Base-by-base conservation (phyloP, 2,329 filamentous ascomycete genomes). In the Cyphellophora attinorum region DNA sequence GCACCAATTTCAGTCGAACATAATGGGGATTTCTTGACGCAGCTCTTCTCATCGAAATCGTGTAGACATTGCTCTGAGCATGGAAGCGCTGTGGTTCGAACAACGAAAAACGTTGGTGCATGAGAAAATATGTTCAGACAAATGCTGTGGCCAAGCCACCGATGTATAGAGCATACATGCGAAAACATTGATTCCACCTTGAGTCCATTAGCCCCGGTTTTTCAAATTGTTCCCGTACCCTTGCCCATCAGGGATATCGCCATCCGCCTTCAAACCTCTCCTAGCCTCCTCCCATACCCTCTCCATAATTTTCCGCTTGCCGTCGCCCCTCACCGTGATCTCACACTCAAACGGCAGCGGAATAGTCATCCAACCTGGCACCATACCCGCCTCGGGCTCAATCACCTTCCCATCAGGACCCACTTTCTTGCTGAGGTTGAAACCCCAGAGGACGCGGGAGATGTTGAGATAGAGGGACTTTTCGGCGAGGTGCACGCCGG, bases 401-500 rank as follows among this genome's bases (percentile, higher is more conserved):
- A 44, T 31, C 12, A 8, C 29, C 8, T 25, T n/a, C 8, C 21
- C 21, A 8, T 25, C 8, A 8, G 21, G 8, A 25, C n/a, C n/a
- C 21, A 8, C n/a, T n/a, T 25, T 25, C 21, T 25, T 25, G 21
- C 8, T 8, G 8, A 25, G 21, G n/a, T 51, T 41, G 33, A 56
- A 58, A 1, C 49, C 51, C 56, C 56, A 58, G 2, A 60, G 23
- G 3, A 54, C 33, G 11, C 51, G 47, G 2, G 48, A 51, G n/a
- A 56, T 38, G 3, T 44, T 47, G 4, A 54, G 25, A 32, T 42
- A 55, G 2, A 60, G 37, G 14, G 43, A 49, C 4, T 50, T 46
- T 34, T 60, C 54, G 1, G 54, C 56, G 11, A 59, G 39, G 38
- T 56, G 52, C 3, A 39, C 34, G 14, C 55, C 54, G 1, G 54